Evolutionary conservation across 495 filamentous ascomycete species (phyloP), one percentile per base, ranked within the genome.

Genomic region (Neurospora pannonica): DNA sequence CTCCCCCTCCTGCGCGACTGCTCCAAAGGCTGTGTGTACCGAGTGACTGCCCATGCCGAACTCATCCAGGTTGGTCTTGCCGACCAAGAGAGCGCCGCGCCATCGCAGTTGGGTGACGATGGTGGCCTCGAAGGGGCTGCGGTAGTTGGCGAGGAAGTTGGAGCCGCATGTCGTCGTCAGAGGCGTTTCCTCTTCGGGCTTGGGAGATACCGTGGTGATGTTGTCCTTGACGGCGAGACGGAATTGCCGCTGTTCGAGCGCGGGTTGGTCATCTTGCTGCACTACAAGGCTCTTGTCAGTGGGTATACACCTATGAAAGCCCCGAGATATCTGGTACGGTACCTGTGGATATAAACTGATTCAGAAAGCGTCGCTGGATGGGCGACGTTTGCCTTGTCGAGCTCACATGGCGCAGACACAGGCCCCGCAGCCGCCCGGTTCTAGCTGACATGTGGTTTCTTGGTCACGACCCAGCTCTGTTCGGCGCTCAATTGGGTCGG

Each of bases 31-130:
- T 24, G 95, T 97, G 79, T 94, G 83, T 3, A 86, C 88, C 19
- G 93, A 94, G 83, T 98, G 92, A 13, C 94, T 97, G 43, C 96
- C 96, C 96, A 99, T 99, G 28, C 96, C 96, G 83, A 98, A 99
- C 80, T 98, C 96, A 85, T 99, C 96, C 77, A 99, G 86, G 81
- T 97, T 97, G 0, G 94, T 94, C 81, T 97, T 98, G 9, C 92
- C 92, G 19, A 89, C 85, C 5, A 97, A 80, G 24, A 87, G 80
- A 6, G 90, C 91, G 46, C 93, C 93, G 28, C 89, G 86, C 70
- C 85, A 78, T 75, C 88, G 86, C 67, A 97, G 86, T 72, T 87
- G 85, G 13, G 74, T 77, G 15, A 97, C 89, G 40, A 97, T 93
- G 4, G 93, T 95, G 9, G 96, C 94, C 80, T 93, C 88, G 82